These are phyloP conservation scores for Copromyces sp. DNA, from an alignment of 495 filamentous ascomycete genomes.

Conservation along the genomic window DNA sequence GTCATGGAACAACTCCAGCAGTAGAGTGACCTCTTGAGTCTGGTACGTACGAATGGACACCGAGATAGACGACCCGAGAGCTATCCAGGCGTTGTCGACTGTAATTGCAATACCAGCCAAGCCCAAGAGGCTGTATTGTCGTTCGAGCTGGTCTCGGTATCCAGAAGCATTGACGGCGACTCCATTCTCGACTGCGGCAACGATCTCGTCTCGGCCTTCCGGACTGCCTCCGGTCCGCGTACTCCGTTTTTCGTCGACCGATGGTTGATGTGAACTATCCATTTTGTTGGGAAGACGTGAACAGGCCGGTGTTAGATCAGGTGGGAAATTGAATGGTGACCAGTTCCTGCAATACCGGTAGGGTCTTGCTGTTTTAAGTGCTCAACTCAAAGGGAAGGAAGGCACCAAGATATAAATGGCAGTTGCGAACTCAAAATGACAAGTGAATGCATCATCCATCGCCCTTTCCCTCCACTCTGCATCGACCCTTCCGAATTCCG, in stretches of 20 bases:
- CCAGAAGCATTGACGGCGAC: slow-evolving; percentile 44
- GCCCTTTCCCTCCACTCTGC: background rate
- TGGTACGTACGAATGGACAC: slow-evolving; percentile 39
- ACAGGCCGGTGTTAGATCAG: background rate
- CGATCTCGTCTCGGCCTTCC: slow-evolving; percentile 16
- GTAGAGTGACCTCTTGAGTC: background rate
- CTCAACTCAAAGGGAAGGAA: background rate
- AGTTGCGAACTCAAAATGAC: background rate
- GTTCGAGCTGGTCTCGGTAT: slow-evolving; percentile 44
- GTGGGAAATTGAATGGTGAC: background rate
- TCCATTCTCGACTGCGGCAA: slow-evolving; percentile 27
- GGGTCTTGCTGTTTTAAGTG: background rate
- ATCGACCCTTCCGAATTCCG: background rate
- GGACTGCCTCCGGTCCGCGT: background rate
- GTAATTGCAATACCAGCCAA: slow-evolving; percentile 43
- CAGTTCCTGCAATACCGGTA: background rate
- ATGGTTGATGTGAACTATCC: background rate
- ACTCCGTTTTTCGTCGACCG: background rate
- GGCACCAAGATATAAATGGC: background rate
- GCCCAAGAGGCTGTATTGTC: slow-evolving; percentile 44
- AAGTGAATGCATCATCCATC: background rate
- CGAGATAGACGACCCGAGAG: slow-evolving; percentile 42
- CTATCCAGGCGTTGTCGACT: slow-evolving; percentile 47
- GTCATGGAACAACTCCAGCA: background rate
- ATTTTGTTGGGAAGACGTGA: background rate